Conservation (phyloP, 768 basidiomycete species). For the Macrocybe gigantea region DNA sequence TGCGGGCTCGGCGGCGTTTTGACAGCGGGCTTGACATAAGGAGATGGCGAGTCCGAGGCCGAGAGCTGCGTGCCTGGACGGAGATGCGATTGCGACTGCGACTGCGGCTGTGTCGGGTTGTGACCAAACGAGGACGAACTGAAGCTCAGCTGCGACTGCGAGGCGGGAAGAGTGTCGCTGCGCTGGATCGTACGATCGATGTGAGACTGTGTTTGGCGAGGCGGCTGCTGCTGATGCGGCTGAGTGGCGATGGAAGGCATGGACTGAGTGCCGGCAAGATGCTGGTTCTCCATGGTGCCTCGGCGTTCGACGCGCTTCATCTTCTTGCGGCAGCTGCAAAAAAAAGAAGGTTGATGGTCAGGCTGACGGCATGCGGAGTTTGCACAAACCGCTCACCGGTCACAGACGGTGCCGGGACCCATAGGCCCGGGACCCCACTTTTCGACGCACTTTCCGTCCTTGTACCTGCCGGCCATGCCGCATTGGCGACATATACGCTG, state of each 20-base stretch:
- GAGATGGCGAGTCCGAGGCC: background rate
- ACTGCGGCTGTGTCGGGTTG: too few relatives aligned
- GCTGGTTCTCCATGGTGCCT: constrained; percentile 52
- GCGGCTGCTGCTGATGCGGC: constrained; percentile 13
- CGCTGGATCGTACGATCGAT: constrained; percentile 7
- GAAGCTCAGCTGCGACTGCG: constrained; percentile 2
- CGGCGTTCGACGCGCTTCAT: constrained; percentile 80
- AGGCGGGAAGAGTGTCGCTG: constrained; percentile 13
- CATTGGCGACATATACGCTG: constrained; percentile 78
- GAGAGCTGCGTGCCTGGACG: constrained; percentile 5
- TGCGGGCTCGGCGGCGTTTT: too few relatives aligned
- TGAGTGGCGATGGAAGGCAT: constrained; percentile 6
- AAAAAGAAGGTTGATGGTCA: background rate
- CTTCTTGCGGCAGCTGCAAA: constrained; percentile 67
- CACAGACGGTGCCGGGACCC: constrained; percentile 81
- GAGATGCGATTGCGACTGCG: background rate
- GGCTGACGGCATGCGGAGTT: background rate
- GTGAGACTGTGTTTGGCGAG: constrained; percentile 6
- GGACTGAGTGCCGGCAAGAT: constrained; percentile 5
- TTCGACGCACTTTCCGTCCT: constrained; percentile 82
- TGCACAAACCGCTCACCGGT: constrained; percentile 41
- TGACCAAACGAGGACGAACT: background rate
- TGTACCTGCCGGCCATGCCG: constrained; percentile 67
- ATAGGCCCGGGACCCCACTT: constrained; percentile 85
- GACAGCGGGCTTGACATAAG: too few relatives aligned